phyloP scores from a whole-genome alignment of 2,329 filamentous ascomycete genomes.

The Seiridium cupressi region DNA sequence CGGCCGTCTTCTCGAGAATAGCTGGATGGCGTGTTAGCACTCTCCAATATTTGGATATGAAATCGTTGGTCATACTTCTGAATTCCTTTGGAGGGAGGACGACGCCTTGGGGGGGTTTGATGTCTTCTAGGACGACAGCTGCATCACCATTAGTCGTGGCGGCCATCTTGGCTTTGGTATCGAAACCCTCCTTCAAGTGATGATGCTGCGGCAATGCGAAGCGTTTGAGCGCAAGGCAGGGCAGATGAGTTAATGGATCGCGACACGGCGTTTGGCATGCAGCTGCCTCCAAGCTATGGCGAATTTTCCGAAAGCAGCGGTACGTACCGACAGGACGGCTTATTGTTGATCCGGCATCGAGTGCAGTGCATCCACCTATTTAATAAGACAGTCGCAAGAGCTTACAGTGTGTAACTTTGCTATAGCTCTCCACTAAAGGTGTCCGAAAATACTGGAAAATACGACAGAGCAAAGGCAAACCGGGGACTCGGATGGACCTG shows the following conservation, averaged over 20 bases:
- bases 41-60: neutral
- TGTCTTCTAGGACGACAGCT: constrained; percentile 56
- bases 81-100: constrained; percentile 90
- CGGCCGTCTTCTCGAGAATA: constrained; percentile 89
- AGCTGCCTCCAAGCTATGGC: neutral
- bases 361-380: no score
- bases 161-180: constrained; percentile 31
- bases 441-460: no score
- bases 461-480: no score
- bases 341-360: no score
- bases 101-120: constrained; percentile 78
- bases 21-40: constrained; percentile 32
- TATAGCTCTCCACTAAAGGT: no score
- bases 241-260: neutral
- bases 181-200: constrained; percentile 16
- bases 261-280: neutral
- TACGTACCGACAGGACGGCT: neutral
- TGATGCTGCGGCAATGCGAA: neutral
- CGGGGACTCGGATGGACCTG: no score
- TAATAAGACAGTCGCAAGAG: no score
- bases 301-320: neutral
- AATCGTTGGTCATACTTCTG: constrained; percentile 45
- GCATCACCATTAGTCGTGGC: constrained; percentile 51
- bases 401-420: no score
- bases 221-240: neutral